Percentiles rank a stretch among this genome's conserved stretches.
These are phyloP conservation scores for Boletus vinaceobasis DNA, from an alignment of 768 basidiomycete genomes.

Conservation along the genomic window DNA sequence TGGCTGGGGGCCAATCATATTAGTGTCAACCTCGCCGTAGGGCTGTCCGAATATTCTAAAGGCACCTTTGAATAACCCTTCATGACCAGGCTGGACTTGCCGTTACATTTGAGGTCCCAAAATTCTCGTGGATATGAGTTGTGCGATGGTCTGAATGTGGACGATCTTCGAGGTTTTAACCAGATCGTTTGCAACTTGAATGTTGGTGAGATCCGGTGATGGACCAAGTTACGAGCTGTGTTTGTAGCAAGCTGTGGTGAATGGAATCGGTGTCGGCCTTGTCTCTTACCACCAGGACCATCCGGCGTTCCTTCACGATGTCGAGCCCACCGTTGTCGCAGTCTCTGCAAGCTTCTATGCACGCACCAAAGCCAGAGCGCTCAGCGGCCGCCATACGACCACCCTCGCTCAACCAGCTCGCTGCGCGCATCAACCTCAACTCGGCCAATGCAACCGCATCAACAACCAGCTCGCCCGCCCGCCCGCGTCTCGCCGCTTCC, in stretches of 20 bases:
- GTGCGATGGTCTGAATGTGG: not conserved
- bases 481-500: conserved; percentile 74
- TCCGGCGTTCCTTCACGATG: conserved; percentile 19
- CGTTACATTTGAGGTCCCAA: not conserved
- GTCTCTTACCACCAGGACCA: conserved; percentile 9
- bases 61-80: not conserved
- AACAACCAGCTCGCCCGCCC: conserved; percentile 31
- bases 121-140: not conserved
- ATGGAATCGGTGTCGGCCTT: conserved; percentile 8
- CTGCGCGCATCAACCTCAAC: conserved; percentile 65
- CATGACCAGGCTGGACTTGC: no score
- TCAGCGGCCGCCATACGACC: conserved; percentile 40
- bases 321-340: conserved; percentile 31
- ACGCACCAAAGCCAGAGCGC: conserved; percentile 39
- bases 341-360: conserved; percentile 30
- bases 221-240: not conserved
- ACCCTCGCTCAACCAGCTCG: conserved; percentile 79
- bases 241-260: not conserved
- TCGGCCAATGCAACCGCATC: conserved; percentile 20
- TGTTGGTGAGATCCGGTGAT: not conserved
- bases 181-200: not conserved
- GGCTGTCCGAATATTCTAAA: not conserved
- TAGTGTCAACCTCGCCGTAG: not conserved
- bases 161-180: not conserved
- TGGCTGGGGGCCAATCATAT: not conserved